Base-by-base conservation (phyloP, 75 land plant genomes). In the Pinus albicaulis region DNA sequence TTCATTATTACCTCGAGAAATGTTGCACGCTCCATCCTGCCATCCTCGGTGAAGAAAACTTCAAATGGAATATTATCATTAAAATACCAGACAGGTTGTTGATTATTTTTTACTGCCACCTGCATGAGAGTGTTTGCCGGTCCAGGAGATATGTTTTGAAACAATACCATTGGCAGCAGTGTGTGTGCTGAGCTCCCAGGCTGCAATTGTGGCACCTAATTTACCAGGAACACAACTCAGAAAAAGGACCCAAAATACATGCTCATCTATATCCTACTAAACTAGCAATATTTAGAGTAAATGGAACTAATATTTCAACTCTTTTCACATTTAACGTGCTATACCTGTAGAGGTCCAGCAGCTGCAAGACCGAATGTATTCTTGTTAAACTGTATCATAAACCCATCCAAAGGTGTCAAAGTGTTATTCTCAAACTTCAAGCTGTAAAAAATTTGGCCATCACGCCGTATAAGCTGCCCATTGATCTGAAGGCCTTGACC, bases 1-100 rank as follows among this genome's bases (percentile, higher is more conserved):
- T 58, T 31, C 31, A 76, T 71, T 16, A 38, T 78, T 83, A 98
- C 99, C 99, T 98, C 99, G 2, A 95, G 90, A 83, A 98, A 98
- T 26, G 68, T 71, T 55, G 80, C 79, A 41, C 99, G 91, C 59
- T 98, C 99, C 98, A 95, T 95, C 64, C 76, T 89, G 36, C 99
- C 99, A 73, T 98, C 99, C 65, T 98, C 99, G 4, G 83, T 41
- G 77, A 98, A 95, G 31, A 98, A 82, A 13, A 84, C 86, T 58
- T 85, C 86, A 75, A 98, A 79, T 52, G 88, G 83, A 55, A 98
- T 84, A 79, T 91, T 98, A 72, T 98, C 99, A 74, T 76, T 95
- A 87, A 98, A 98, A 81, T 98, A 98, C 99, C 96, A 98, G 16
- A 98, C 99, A 66, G 98, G 99, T 76, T 98, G 99, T 76, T 98